These are phyloP conservation scores for Suillus discolor DNA, from an alignment of 768 basidiomycete species.

Conservation along the genomic window DNA sequence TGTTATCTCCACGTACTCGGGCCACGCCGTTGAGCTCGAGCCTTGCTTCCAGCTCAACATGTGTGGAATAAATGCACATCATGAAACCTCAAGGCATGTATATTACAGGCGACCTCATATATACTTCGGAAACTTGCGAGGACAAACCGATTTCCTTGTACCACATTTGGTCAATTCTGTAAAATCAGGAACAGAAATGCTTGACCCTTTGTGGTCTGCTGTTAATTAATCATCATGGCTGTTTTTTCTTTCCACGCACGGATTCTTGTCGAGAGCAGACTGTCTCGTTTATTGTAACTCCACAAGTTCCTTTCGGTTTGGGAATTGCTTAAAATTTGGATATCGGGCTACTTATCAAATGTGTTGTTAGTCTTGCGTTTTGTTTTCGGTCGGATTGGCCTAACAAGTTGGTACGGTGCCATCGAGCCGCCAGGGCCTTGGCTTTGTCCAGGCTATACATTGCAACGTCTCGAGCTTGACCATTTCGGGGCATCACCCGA, in stretches of 20 bases:
- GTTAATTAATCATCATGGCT: neutral
- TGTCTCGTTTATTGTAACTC: neutral
- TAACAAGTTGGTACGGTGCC: constrained; percentile 3
- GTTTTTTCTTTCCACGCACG: constrained; percentile 3
- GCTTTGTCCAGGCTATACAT: neutral
- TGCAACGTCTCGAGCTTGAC: constrained; percentile 3
- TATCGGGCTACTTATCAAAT: neutral
- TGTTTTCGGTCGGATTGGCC: neutral
- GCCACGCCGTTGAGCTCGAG: neutral
- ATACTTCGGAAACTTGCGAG: constrained; percentile 1
- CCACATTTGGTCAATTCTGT: neutral
- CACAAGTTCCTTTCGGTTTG: neutral
- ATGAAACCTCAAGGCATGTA: neutral
- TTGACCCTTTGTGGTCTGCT: constrained; percentile 1
- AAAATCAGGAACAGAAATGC: constrained; percentile 3
- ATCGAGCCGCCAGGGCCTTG: constrained; percentile 2
- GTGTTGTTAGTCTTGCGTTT: neutral
- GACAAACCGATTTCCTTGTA: constrained; percentile 2
- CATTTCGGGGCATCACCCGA: neutral
- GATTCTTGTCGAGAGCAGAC: neutral
- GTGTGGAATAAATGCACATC: neutral
- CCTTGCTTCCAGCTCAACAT: neutral
- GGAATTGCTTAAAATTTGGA: neutral
- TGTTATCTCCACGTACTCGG: neutral
- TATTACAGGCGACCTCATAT: too few species aligned